Evolutionary conservation across 805 yeast species (phyloP).

Genomic region (Grigorovia humatica): DNA sequence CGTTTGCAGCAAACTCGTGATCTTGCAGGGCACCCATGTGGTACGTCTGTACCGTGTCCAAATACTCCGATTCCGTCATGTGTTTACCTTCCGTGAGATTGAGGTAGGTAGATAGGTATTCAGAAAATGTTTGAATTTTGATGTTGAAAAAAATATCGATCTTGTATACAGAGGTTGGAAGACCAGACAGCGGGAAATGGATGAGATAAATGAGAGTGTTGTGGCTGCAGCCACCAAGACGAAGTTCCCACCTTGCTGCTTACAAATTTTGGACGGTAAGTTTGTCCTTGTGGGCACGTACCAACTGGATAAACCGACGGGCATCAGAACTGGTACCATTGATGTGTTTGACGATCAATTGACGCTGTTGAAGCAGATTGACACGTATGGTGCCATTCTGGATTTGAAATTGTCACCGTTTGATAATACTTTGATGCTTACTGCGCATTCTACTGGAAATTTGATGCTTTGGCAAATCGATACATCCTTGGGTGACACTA

Average conservation of each 20-base stretch:
- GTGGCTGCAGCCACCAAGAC: slow-evolving; percentile 28
- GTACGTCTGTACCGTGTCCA: slow-evolving; percentile 7
- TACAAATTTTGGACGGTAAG: slow-evolving; percentile 43
- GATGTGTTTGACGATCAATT: slow-evolving; percentile 31
- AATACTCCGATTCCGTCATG: slow-evolving; percentile 6
- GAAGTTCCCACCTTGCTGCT: slow-evolving; percentile 73
- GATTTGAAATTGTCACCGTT: slow-evolving; percentile 64
- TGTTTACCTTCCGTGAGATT: not conserved
- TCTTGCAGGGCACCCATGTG: slow-evolving; percentile 5
- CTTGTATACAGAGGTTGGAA: not conserved
- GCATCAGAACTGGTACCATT: slow-evolving; percentile 53
- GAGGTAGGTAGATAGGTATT: too few species aligned
- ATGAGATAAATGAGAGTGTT: not conserved
- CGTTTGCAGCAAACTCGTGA: slow-evolving; percentile 13
- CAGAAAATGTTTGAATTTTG: not conserved
- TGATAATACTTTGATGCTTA: slow-evolving; percentile 37
- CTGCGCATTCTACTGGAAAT: slow-evolving; percentile 78
- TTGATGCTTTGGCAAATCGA: slow-evolving; percentile 49
- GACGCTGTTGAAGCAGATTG: slow-evolving; percentile 16
- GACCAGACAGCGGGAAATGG: too few species aligned
- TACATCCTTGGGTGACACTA: slow-evolving; percentile 3
- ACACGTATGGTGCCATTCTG: slow-evolving; percentile 54
- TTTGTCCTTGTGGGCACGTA: slow-evolving; percentile 70
- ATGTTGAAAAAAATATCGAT: not conserved
- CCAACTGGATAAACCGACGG: slow-evolving; percentile 49